A percentile compares a stretch with the other conserved stretches of the same genome.
Conservation (phyloP, 2,329 filamentous ascomycete species). For the Teratosphaeria gauchensis region DNA sequence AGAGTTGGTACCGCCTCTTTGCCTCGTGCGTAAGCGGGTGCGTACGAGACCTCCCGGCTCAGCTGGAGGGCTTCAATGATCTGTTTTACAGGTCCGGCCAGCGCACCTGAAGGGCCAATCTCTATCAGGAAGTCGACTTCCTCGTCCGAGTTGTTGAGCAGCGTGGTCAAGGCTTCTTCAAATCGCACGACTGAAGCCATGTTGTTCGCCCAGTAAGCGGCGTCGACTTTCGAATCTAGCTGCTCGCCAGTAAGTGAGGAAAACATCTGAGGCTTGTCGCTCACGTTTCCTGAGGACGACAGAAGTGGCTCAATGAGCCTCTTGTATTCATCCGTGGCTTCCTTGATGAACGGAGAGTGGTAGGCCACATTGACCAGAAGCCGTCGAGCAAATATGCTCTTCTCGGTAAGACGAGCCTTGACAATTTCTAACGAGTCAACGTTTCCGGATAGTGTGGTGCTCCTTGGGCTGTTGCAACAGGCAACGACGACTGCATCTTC, state of each 20-base stretch:
- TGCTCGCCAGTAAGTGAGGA: slow-evolving; percentile 2
- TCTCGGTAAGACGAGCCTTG: slow-evolving; percentile 21
- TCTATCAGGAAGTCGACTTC: background rate
- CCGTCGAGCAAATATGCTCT: slow-evolving; percentile 28
- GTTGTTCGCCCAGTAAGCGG: slow-evolving; percentile 38
- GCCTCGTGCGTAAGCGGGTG: background rate
- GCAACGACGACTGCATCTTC: background rate
- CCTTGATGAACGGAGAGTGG: slow-evolving; percentile 22
- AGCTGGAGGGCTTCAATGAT: background rate
- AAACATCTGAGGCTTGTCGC: background rate
- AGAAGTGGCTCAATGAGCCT: slow-evolving; percentile 20
- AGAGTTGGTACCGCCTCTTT: background rate
- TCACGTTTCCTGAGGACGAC: background rate
- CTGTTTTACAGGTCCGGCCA: background rate
- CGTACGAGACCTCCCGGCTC: background rate
- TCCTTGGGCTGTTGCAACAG: slow-evolving; percentile 31
- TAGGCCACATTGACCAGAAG: slow-evolving; percentile 35
- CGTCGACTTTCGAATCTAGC: background rate
- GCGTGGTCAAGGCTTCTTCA: slow-evolving; percentile 29
- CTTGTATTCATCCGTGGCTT: no score
- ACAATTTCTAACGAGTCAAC: slow-evolving; percentile 25
- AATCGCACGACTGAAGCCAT: slow-evolving; percentile 38
- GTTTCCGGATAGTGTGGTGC: slow-evolving; percentile 39
- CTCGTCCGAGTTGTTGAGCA: background rate
- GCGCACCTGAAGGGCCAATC: background rate